A percentile compares a stretch with the other conserved stretches of the same genome.
Conservation (phyloP, 78 protist genomes). For the Blattamonas nauphoetae region DNA sequence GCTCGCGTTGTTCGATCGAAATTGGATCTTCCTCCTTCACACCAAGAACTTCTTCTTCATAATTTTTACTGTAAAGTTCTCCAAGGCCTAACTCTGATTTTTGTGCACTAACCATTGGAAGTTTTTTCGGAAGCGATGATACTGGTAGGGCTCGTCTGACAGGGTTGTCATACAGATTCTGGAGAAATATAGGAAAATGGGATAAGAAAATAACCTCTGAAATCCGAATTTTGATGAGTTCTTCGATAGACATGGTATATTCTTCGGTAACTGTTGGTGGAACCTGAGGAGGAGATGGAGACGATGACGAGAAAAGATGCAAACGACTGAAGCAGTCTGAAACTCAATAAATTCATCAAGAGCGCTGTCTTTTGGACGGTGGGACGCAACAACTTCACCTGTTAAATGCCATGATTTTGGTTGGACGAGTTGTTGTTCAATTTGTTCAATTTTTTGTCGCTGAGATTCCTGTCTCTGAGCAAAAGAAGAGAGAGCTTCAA, state of each 20-base stretch:
- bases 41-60: neutral
- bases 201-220: neutral
- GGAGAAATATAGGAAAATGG: neutral
- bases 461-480: neutral
- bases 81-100: neutral
- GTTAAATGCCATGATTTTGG: neutral
- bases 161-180: neutral
- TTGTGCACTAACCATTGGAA: neutral
- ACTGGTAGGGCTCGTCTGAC: neutral
- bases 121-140: neutral
- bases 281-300: neutral
- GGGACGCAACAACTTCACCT: neutral
- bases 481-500: neutral
- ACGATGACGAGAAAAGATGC: neutral
- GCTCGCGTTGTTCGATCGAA: neutral
- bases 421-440: neutral
- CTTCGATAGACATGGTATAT: neutral
- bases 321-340: neutral
- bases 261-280: neutral
- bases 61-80: neutral
- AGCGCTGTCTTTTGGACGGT: neutral
- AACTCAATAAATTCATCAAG: neutral
- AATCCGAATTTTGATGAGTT: neutral
- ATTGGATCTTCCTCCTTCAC: neutral
- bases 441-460: neutral